phyloP scores from a whole-genome alignment of 2,329 filamentous ascomycete genomes.

The Mycocentrospora acerina region DNA sequence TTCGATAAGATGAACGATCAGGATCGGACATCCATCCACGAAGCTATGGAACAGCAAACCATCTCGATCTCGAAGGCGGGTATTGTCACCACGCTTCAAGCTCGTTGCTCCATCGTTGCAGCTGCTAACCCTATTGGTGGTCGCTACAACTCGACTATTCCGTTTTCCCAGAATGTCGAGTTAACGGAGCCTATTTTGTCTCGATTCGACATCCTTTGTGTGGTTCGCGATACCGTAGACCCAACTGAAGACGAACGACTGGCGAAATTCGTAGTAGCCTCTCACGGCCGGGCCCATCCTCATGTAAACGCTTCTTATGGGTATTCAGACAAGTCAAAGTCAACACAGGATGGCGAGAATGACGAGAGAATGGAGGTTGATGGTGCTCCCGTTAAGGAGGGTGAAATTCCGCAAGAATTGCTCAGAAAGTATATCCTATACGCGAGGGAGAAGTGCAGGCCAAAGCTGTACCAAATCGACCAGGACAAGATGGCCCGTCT shows the following conservation, averaged over 20 bases:
- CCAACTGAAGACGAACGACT: conserved; percentile 89
- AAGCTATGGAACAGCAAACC: conserved; percentile 99
- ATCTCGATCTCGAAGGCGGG: conserved; percentile 99
- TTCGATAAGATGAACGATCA: conserved; percentile 99
- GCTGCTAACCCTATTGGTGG: conserved; percentile 96
- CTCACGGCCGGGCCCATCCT: conserved; percentile 87
- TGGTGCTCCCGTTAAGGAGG: conserved; percentile 54
- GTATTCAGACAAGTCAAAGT: conserved; percentile 26
- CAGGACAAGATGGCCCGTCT: conserved; percentile 93
- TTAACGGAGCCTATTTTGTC: conserved; percentile 96
- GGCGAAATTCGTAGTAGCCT: conserved; percentile 91
- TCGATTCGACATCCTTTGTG: conserved; percentile 95
- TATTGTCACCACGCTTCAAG: conserved; percentile 95
- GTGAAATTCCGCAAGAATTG: conserved; percentile 85
- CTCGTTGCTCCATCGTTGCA: conserved; percentile 92
- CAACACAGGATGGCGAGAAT: conserved; percentile 40
- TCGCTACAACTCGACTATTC: conserved; percentile 93
- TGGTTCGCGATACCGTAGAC: conserved; percentile 93
- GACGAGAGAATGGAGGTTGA: conserved; percentile 53
- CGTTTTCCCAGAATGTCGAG: conserved; percentile 95
- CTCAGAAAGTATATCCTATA: conserved; percentile 97
- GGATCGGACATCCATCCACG: conserved; percentile 96
- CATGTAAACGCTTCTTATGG: conserved; percentile 43
- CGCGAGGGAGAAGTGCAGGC: conserved; percentile 81
- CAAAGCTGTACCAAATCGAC: conserved; percentile 96